Percentiles rank a stretch among this genome's conserved stretches.
phyloP scores from a whole-genome alignment of 2,329 filamentous ascomycete genomes.

The Aspergillus ibericus region DNA sequence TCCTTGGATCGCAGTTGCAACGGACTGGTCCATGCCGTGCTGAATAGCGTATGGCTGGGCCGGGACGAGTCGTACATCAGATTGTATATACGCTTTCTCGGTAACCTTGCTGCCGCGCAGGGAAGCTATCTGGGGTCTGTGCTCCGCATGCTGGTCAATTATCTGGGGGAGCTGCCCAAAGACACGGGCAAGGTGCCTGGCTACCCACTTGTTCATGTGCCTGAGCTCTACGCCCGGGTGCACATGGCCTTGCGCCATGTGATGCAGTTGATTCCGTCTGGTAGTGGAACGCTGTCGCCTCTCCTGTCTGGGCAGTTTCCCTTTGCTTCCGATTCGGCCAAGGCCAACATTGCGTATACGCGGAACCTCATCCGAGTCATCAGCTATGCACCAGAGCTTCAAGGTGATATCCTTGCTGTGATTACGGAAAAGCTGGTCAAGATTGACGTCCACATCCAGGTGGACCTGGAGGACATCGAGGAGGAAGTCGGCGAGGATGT shows the following conservation, averaged over 20 bases:
- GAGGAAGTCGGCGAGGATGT: constrained; percentile 76
- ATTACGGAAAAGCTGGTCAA: constrained; percentile 86
- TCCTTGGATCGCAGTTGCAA: constrained; percentile 57
- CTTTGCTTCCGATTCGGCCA: constrained; percentile 71
- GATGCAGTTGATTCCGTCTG: constrained; percentile 77
- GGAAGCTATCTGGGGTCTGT: constrained; percentile 73
- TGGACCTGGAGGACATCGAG: constrained; percentile 88
- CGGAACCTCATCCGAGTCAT: constrained; percentile 77
- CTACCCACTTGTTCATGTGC: constrained; percentile 59
- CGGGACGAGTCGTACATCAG: constrained; percentile 60
- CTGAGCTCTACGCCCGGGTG: constrained; percentile 68
- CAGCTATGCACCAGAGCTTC: constrained; percentile 74
- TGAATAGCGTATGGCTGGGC: constrained; percentile 62
- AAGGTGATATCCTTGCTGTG: constrained; percentile 76
- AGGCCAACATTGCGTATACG: constrained; percentile 83
- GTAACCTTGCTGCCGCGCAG: constrained; percentile 75
- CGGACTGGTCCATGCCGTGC: constrained; percentile 58
- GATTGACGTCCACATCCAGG: constrained; percentile 92
- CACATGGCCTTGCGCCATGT: constrained; percentile 76
- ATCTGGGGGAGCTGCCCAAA: constrained; percentile 66
- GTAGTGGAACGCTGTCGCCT: constrained; percentile 67
- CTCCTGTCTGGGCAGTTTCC: constrained; percentile 71
- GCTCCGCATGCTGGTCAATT: constrained; percentile 75
- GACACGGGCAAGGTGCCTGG: constrained; percentile 55
- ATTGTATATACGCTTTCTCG: constrained; percentile 58